These are phyloP conservation scores for Xylaria intraflava DNA, from an alignment of 495 filamentous ascomycete genomes.

Conservation along the genomic window DNA sequence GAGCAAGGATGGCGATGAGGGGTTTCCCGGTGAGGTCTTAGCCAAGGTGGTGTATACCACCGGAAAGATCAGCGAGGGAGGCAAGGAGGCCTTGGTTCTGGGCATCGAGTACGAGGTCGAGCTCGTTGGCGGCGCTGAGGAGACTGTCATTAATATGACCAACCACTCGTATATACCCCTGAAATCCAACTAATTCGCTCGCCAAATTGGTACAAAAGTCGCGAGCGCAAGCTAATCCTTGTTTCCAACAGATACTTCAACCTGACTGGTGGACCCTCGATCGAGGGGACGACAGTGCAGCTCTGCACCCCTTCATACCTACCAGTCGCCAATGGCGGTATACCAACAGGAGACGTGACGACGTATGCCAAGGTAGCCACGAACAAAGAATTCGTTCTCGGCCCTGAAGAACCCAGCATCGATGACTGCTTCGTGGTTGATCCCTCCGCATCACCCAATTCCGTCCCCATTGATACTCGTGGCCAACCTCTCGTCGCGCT, in stretches of 20 bases:
- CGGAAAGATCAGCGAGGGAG: constrained; percentile 54
- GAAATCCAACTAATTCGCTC: background rate
- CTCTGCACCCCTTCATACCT: constrained; percentile 68
- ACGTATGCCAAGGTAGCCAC: constrained; percentile 55
- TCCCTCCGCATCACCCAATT: constrained; percentile 33
- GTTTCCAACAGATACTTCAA: constrained; percentile 75
- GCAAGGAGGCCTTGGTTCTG: constrained; percentile 58
- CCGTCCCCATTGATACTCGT: constrained; percentile 74
- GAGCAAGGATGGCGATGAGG: constrained; percentile 73
- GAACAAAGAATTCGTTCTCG: constrained; percentile 62
- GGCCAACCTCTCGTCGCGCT: constrained; percentile 53
- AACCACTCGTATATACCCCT: constrained; percentile 75
- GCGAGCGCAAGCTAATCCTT: constrained; percentile 2
- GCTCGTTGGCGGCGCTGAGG: constrained; percentile 66
- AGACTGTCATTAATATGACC: constrained; percentile 85
- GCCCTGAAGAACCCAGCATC: constrained; percentile 60
- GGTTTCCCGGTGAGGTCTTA: constrained; percentile 79
- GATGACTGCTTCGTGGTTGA: constrained; percentile 87
- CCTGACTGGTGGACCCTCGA: constrained; percentile 57
- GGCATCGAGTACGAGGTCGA: constrained; percentile 86
- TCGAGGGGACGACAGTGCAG: constrained; percentile 68
- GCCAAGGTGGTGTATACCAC: constrained; percentile 71
- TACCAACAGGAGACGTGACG: constrained; percentile 54
- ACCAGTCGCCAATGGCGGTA: constrained; percentile 61
- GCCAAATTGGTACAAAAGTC: background rate